These are phyloP conservation scores for Nakataea oryzae DNA, from an alignment of 2,329 filamentous ascomycete species.

Conservation along the genomic window DNA sequence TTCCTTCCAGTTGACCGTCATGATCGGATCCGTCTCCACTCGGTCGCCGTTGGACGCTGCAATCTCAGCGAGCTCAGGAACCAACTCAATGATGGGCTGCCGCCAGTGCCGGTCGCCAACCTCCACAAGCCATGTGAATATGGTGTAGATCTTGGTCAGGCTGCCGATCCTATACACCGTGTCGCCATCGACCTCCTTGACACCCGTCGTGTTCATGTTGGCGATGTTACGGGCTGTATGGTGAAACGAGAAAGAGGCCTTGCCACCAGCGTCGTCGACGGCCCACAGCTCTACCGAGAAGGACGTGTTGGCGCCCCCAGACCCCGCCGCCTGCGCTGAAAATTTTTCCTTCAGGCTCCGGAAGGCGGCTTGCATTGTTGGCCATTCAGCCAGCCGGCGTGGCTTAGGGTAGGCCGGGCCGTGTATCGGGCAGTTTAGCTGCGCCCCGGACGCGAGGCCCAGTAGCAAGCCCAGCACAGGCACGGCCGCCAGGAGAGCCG, in stretches of 20 bases:
- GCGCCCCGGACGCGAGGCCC: neutral
- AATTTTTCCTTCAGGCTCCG: neutral
- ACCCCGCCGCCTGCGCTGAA: neutral
- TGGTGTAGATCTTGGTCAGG: conserved; percentile 32
- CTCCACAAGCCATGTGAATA: conserved; percentile 23
- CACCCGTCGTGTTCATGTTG: conserved; percentile 11
- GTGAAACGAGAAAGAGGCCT: conserved; percentile 9
- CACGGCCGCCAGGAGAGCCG: neutral
- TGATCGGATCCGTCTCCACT: conserved; percentile 12
- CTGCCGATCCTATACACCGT: conserved; percentile 29
- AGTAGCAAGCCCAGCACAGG: neutral
- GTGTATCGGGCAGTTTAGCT: conserved; percentile 5
- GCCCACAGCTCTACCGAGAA: conserved; percentile 4
- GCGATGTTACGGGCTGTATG: conserved; percentile 12
- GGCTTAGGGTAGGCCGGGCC: conserved; percentile 3
- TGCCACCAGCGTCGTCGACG: neutral
- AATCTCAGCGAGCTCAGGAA: conserved; percentile 25
- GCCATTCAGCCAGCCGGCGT: neutral
- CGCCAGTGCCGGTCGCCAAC: conserved; percentile 27
- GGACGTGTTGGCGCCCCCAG: conserved; percentile 1
- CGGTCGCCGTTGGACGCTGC: neutral
- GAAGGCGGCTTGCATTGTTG: conserved; percentile 3
- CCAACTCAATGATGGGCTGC: conserved; percentile 27
- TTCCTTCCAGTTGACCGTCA: conserved; percentile 19
- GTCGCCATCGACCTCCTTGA: conserved; percentile 16